Conservation (phyloP, 2,329 filamentous ascomycete species). For the Ascochyta fabae region DNA sequence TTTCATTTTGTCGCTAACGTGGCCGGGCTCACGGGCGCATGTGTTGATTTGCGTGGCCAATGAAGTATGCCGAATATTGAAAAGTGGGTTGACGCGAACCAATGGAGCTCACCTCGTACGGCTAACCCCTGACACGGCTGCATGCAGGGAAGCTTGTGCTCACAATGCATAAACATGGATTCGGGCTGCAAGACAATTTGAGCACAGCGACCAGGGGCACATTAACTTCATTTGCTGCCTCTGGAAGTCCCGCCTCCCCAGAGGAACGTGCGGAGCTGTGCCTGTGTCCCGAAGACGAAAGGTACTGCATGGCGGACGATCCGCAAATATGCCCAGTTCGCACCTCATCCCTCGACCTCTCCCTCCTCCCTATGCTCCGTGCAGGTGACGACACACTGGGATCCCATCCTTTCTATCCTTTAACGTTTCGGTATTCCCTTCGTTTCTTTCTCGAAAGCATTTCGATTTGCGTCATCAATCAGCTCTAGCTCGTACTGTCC, state of each 20-base stretch:
- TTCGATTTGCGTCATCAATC: slow-evolving; percentile 22
- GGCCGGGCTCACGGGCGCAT: slow-evolving; percentile 30
- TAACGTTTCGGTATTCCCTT: slow-evolving; percentile 16
- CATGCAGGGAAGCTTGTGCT: slow-evolving; percentile 43
- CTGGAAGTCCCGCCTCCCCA: slow-evolving; percentile 36
- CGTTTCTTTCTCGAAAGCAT: slow-evolving; percentile 16
- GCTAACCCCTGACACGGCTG: slow-evolving; percentile 27
- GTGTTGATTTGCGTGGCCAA: slow-evolving; percentile 33
- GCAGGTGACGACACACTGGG: slow-evolving; percentile 37
- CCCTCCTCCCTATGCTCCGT: slow-evolving; percentile 36
- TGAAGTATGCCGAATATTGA: slow-evolving; percentile 8
- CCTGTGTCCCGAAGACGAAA: slow-evolving; percentile 30
- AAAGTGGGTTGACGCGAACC: slow-evolving; percentile 19
- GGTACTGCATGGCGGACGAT: slow-evolving; percentile 40
- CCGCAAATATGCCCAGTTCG: slow-evolving; percentile 41
- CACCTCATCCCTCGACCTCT: slow-evolving; percentile 31
- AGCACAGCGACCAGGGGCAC: slow-evolving; percentile 32
- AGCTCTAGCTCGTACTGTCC: slow-evolving; percentile 10
- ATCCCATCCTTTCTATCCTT: slow-evolving; percentile 22
- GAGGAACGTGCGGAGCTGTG: slow-evolving; percentile 40
- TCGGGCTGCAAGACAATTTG: slow-evolving; percentile 40
- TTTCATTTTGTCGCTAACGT: slow-evolving; percentile 34
- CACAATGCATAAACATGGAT: slow-evolving; percentile 42
- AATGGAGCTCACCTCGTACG: slow-evolving; percentile 17
- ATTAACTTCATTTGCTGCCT: slow-evolving; percentile 37